Evolutionary conservation across 345 rosid genomes (phyloP), one percentile per base, ranked within the genome.

Genomic region (Lumnitzera racemosa): DNA sequence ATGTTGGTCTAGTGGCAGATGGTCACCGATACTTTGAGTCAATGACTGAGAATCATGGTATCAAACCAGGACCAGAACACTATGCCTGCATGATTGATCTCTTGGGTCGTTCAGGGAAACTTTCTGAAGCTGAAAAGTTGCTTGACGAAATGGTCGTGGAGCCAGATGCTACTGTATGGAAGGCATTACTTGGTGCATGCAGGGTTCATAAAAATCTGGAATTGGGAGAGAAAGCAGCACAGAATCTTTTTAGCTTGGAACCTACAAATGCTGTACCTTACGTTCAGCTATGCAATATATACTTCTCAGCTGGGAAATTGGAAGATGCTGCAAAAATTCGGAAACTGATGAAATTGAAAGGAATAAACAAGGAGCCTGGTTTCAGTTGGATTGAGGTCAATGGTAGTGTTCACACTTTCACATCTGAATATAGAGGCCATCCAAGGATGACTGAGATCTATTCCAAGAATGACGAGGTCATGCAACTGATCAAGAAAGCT

Each of bases 11-110:
- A 49, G 58, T 69, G 57, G 88, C 80, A 62, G 79, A 77, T 27
- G 90, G 87, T 53, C 73, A 74, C 55, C 31, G 2, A 47, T 79
- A 82, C 68, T 87, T 92, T 72, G 78, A 80, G 15, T 76, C 94
- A 3, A 92, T 92, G 97, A 66, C 66, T 27, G 75, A 68, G 62
- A 62, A 69, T 55, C 77, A 89, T 55, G 78, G 87, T 59, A 85
- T 92, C 63, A 72, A 59, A 60, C 96, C 97, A 50, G 88, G 96
- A 49, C 84, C 84, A 7, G 90, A 87, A 61, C 98, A 89, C 72
- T 87, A 82, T 51, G 94, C 98, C 0, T 85, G 97, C 61, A 87
- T 92, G 94, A 87, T 92, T 61, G 98, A 92, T 63, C 95, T 92
- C 49, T 74, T 77, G 69, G 97, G 91, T 4, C 85, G 97, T 36